Evolutionary conservation across 2,329 filamentous ascomycete genomes (phyloP), one percentile per base, ranked within the genome.

Genomic region (Xylariomycetidae sp.): DNA sequence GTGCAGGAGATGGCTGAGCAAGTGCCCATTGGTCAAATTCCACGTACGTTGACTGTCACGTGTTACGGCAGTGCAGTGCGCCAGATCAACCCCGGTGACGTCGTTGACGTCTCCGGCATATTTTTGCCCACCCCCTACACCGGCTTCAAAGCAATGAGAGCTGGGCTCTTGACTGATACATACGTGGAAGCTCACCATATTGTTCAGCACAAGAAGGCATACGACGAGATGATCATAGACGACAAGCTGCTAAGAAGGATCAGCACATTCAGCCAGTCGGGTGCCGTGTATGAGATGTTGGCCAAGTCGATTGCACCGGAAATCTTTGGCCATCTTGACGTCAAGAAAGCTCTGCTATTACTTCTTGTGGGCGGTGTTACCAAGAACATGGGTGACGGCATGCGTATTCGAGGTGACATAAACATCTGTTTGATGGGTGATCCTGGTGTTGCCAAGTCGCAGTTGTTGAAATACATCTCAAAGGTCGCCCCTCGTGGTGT

Each of bases 1-100:
- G 88, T 98, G 36, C 92, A 98, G 63, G 92, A 98, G 59, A 87
- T 97, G 80, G 88, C 92, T n/a, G 92, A 98, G 58, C 92, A 98
- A 61, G 92, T 98, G 0, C 92, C 92, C 6, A 94, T 98, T 44
- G 92, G 92, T 31, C 92, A 98, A 58, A 98, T 98, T 50, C 92
- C 92, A 19, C 80, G 92, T 38, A 88, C 88, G 37, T 67, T 98
- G 42, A 97, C 90, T 0, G 69, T 98, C 15, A 77, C 94, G 51
- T 95, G 88, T 61, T 84, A 94, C 54, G 92, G 92, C 40, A 85
- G 80, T 40, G 72, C 94, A 10, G 88, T 90, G 18, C 76, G 92
- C 38, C 81, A 87, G 50, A 77, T 97, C 53, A 97, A 87, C 57
- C 92, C 92, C 3, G 92, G 92, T 44, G 92, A 98, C 61, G 81